Percentiles rank a stretch among this genome's conserved stretches.
Conservation (phyloP, 2,329 filamentous ascomycete genomes). For the Hypocrella siamensis region DNA sequence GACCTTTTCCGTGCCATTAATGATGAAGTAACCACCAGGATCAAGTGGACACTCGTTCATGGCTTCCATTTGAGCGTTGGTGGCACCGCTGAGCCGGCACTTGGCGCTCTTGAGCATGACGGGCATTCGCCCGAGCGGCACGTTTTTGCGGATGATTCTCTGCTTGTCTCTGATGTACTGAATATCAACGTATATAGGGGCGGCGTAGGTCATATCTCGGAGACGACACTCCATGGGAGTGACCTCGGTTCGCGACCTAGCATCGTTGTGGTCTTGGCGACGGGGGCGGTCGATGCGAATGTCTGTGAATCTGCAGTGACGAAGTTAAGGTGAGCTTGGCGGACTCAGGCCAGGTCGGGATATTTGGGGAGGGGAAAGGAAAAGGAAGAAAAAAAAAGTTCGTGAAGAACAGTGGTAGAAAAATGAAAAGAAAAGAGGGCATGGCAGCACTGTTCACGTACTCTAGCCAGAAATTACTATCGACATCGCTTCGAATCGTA, state of each 20-base stretch:
- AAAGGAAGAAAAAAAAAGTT: too few relatives aligned
- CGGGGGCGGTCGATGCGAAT: conserved; percentile 76
- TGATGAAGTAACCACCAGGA: conserved; percentile 94
- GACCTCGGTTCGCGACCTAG: conserved; percentile 55
- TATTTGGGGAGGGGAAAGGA: neutral
- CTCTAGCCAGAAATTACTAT: conserved; percentile 84
- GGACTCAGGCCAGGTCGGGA: too few relatives aligned
- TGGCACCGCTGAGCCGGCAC: conserved; percentile 71
- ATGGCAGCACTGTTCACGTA: conserved; percentile 10
- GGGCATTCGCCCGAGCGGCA: conserved; percentile 79
- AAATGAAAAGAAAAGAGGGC: neutral
- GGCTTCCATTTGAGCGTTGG: conserved; percentile 73
- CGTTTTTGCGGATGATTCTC: conserved; percentile 56
- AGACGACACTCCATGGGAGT: conserved; percentile 94
- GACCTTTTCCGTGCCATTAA: conserved; percentile 95
- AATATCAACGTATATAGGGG: conserved; percentile 85
- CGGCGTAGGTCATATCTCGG: conserved; percentile 94
- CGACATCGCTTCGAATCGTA: conserved; percentile 78
- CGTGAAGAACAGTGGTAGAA: too few relatives aligned
- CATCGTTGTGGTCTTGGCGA: conserved; percentile 59
- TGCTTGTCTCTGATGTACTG: conserved; percentile 73
- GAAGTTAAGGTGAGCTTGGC: neutral
- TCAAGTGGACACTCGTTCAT: conserved; percentile 95
- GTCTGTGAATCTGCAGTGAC: conserved; percentile 49
- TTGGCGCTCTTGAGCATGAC: conserved; percentile 96